A percentile compares a stretch with the other conserved stretches of the same genome.
These are phyloP conservation scores for Flaveria trinervia DNA, from an alignment of 129 eudicot species.

Conservation along the genomic window DNA sequence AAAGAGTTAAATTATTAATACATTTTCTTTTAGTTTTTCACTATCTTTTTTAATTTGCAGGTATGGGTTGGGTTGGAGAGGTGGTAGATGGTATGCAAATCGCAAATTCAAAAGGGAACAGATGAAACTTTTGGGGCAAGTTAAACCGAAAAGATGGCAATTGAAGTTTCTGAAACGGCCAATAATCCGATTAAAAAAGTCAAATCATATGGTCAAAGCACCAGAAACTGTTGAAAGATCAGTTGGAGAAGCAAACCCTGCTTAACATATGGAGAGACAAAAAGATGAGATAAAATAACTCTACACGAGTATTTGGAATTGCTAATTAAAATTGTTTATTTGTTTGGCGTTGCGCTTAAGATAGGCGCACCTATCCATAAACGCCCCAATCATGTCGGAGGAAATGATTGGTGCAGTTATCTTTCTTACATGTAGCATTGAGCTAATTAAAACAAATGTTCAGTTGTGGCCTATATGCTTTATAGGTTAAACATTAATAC, in stretches of 20 bases:
- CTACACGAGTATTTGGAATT: background rate
- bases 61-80: slow-evolving; percentile 91
- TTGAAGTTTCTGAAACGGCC: slow-evolving; percentile 63
- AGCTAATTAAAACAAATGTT: too few species aligned
- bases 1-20: background rate
- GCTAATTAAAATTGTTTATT: background rate
- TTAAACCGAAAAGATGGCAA: slow-evolving; percentile 76
- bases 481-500: too few species aligned
- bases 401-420: too few species aligned
- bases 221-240: slow-evolving; percentile 39
- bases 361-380: background rate
- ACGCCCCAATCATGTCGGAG: too few species aligned
- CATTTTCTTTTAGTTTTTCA: background rate
- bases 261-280: slow-evolving; percentile 23
- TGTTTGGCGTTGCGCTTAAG: background rate
- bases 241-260: slow-evolving; percentile 24
- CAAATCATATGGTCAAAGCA: slow-evolving; percentile 45
- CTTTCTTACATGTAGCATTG: too few species aligned
- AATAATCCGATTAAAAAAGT: slow-evolving; percentile 33
- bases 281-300: background rate
- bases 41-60: slow-evolving; percentile 40
- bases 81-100: slow-evolving; percentile 86
- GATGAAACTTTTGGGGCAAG: slow-evolving; percentile 78
- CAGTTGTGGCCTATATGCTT: too few species aligned
- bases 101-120: slow-evolving; percentile 86